Evolutionary conservation across 805 yeast species (phyloP).

Genomic region (Zygoascus ofunaensis): DNA sequence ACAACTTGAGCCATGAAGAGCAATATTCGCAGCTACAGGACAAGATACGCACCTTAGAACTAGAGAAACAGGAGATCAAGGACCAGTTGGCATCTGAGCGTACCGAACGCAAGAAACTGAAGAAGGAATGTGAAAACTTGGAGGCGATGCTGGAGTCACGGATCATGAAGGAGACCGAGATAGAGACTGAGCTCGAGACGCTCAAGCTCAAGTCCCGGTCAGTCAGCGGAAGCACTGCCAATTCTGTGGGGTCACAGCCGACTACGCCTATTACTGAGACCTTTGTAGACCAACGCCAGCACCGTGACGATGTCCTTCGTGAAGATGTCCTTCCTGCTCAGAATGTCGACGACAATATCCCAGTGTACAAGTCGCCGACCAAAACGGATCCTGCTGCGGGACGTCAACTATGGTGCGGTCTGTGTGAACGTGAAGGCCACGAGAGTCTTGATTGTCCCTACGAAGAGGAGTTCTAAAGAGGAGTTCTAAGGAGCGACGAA

Average conservation of each 20-base stretch:
- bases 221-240: slow-evolving; percentile 3
- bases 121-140: slow-evolving; percentile 21
- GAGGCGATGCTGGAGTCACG: slow-evolving; percentile 21
- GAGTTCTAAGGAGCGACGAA: too few relatives aligned
- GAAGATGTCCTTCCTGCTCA: background rate
- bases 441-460: slow-evolving; percentile 81
- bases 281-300: background rate
- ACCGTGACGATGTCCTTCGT: too few relatives aligned
- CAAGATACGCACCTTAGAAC: slow-evolving; percentile 18
- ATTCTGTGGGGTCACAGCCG: slow-evolving; percentile 6
- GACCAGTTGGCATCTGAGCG: slow-evolving; percentile 21
- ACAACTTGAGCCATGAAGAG: background rate
- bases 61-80: slow-evolving; percentile 19
- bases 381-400: slow-evolving; percentile 64
- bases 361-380: slow-evolving; percentile 26
- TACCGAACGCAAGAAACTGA: slow-evolving; percentile 5
- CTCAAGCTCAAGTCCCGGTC: slow-evolving; percentile 7
- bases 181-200: slow-evolving; percentile 22
- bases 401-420: slow-evolving; percentile 77
- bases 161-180: slow-evolving; percentile 25
- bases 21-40: background rate
- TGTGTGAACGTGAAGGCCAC: slow-evolving; percentile 88
- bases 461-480: slow-evolving; percentile 46
- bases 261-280: slow-evolving; percentile 5
- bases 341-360: background rate